Evolutionary conservation across 2,329 filamentous ascomycete species (phyloP).

Genomic region (Tolypocladium album): DNA sequence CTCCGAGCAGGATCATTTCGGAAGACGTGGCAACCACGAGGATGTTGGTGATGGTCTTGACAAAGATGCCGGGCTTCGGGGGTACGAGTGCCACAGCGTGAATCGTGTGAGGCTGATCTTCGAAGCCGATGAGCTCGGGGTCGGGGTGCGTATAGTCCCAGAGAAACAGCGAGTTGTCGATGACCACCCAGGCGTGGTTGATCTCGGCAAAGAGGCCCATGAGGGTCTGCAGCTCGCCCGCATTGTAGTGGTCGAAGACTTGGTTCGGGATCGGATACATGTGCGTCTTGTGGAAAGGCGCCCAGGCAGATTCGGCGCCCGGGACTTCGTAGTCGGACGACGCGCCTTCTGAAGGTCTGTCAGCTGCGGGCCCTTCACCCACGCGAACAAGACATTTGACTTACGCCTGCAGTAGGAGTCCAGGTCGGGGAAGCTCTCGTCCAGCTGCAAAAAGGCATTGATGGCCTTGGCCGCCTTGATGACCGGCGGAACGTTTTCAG

Average conservation of each 20-base stretch:
- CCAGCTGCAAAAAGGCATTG: conserved; percentile 64
- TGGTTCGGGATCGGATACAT: conserved; percentile 85
- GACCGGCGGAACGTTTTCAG: conserved; percentile 50
- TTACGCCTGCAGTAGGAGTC: conserved; percentile 83
- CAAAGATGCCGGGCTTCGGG: conserved; percentile 80
- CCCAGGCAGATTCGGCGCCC: conserved; percentile 57
- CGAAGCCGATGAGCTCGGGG: conserved; percentile 82
- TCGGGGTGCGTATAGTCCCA: conserved; percentile 97
- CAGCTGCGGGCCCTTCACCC: conserved; percentile 8
- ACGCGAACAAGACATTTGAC: conserved; percentile 23
- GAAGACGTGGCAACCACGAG: conserved; percentile 79
- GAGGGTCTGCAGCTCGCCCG: conserved; percentile 73
- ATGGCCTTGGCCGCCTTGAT: conserved; percentile 75
- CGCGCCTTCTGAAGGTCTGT: conserved; percentile 58
- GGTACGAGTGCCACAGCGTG: conserved; percentile 81
- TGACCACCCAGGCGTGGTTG: conserved; percentile 89
- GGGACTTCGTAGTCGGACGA: conserved; percentile 88
- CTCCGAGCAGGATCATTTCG: conserved; percentile 79
- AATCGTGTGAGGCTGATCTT: conserved; percentile 80
- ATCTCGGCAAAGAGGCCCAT: conserved; percentile 95
- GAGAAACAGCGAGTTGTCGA: conserved; percentile 91
- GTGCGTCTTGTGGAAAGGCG: conserved; percentile 78
- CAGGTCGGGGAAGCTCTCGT: conserved; percentile 77
- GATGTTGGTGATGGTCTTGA: conserved; percentile 74
- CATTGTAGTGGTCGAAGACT: conserved; percentile 88